Evolutionary conservation across 352 stramenopile species (phyloP), one percentile per base, ranked within the genome.

Genomic region (Globisporangium iwayamae): DNA sequence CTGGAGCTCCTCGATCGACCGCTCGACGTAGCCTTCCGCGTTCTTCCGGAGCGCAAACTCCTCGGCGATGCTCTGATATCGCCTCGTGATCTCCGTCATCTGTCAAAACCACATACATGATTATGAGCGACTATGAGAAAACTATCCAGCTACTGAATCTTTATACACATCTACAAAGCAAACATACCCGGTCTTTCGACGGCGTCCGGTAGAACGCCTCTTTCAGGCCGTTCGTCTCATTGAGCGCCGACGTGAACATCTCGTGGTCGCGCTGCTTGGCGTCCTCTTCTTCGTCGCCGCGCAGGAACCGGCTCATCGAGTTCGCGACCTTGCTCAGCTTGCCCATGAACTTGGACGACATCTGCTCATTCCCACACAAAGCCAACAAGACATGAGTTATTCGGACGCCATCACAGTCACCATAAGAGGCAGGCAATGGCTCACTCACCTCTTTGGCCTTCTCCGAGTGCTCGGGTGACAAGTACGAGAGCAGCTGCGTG

Each of bases 271-370:
- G 67, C 28, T 70, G 64, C 58, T 73, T 73, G 9, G 62, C 39
- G 25, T 78, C 5, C 5, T 64, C 72, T n/a, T 87, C 68, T 3
- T 77, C 68, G 62, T 93, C 85, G 8, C 85, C 82, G 52, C 78
- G 74, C 55, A 85, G 64, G 36, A 93, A 90, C 0, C 77, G 73
- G 4, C 71, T 83, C 30, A 91, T 66, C 5, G 79, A 85, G 51
- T 66, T 91, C 13, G 79, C 81, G 61, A 79, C 84, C 36, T 87
- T 88, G 1, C 79, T 81, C 43, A 93, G 58, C 58, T 79, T 91
- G 28, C 80, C 78, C 34, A 91, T 88, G 32, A 93, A 85, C 67
- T 91, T 93, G 56, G 72, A 88, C n/a, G 85, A 91, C 57, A 83
- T 79, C 63, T 76, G 39, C 4, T 25, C 3, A 6, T 52, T 46